Evolutionary conservation across 2,329 filamentous ascomycete genomes (phyloP).

Genomic region (Pleoardoris graminearum): DNA sequence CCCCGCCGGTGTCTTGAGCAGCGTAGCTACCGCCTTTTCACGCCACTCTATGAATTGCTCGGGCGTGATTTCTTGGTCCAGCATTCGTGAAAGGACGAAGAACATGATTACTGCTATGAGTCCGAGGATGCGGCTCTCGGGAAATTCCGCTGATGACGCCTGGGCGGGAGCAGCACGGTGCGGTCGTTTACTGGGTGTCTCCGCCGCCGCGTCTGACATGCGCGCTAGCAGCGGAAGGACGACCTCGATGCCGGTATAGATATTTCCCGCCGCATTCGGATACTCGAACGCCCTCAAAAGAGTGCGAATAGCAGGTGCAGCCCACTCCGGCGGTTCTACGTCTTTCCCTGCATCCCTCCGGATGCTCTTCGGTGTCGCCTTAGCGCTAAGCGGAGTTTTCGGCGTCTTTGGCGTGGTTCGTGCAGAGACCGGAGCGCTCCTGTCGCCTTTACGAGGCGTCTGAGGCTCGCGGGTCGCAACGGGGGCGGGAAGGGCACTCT

Average conservation of each 20-base stretch:
- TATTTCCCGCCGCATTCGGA: constrained; percentile 67
- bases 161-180: constrained; percentile 40
- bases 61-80: constrained; percentile 32
- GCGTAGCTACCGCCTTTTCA: constrained; percentile 55
- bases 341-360: constrained; percentile 17
- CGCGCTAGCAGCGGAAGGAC: constrained; percentile 50
- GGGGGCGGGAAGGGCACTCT: constrained; percentile 65
- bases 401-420: constrained; percentile 35
- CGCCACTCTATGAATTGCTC: constrained; percentile 39
- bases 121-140: constrained; percentile 37
- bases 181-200: constrained; percentile 54
- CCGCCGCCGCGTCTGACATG: constrained; percentile 36
- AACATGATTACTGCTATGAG: constrained; percentile 65
- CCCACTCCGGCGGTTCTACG: constrained; percentile 57
- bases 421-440: constrained; percentile 25
- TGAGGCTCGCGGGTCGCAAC: constrained; percentile 29
- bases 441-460: constrained; percentile 36
- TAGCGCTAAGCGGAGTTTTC: constrained; percentile 24
- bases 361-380: constrained; percentile 27
- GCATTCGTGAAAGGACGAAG: constrained; percentile 58
- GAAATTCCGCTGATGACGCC: constrained; percentile 16
- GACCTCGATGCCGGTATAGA: constrained; percentile 71
- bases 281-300: constrained; percentile 66
- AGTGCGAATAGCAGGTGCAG: constrained; percentile 68
- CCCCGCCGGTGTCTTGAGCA: constrained; percentile 54